Percentiles rank a stretch among this genome's conserved stretches.
These are phyloP conservation scores for Leishmania turanica DNA, from an alignment of 208 protist genomes.

Conservation along the genomic window DNA sequence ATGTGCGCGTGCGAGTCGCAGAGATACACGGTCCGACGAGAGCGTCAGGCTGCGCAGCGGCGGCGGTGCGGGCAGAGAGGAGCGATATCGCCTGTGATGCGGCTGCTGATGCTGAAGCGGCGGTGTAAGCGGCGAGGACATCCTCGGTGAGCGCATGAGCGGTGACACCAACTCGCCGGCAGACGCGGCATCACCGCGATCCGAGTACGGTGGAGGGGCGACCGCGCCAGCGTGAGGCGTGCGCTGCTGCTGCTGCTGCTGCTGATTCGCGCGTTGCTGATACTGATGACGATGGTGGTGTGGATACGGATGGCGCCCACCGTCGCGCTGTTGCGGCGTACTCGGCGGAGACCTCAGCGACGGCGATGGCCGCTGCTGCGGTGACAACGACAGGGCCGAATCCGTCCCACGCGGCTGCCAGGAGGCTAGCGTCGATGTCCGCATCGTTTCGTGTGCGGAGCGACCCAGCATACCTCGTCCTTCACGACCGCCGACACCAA, in stretches of 20 bases:
- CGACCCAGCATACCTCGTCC: not conserved
- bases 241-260: not conserved
- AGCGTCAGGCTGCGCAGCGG: slow-evolving; percentile 22
- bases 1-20: not conserved
- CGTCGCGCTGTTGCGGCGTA: not conserved
- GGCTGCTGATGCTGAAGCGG: not conserved
- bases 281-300: slow-evolving; percentile 12
- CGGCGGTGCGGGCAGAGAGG: slow-evolving; percentile 20
- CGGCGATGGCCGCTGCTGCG: not conserved
- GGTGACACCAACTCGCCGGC: not conserved
- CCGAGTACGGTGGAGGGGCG: not conserved
- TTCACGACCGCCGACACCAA: not conserved
- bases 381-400: not conserved
- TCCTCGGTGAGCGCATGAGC: not conserved
- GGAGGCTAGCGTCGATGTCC: not conserved
- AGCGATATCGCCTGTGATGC: slow-evolving; percentile 14
- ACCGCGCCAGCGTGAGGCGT: not conserved
- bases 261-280: not conserved
- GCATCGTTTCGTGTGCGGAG: not conserved
- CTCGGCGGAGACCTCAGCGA: not conserved
- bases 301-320: not conserved
- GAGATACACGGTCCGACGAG: not conserved
- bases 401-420: not conserved
- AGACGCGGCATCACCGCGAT: not conserved
- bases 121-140: not conserved